Evolutionary conservation across 495 filamentous ascomycete genomes (phyloP).

Genomic region (Alectoria sarmentosa): DNA sequence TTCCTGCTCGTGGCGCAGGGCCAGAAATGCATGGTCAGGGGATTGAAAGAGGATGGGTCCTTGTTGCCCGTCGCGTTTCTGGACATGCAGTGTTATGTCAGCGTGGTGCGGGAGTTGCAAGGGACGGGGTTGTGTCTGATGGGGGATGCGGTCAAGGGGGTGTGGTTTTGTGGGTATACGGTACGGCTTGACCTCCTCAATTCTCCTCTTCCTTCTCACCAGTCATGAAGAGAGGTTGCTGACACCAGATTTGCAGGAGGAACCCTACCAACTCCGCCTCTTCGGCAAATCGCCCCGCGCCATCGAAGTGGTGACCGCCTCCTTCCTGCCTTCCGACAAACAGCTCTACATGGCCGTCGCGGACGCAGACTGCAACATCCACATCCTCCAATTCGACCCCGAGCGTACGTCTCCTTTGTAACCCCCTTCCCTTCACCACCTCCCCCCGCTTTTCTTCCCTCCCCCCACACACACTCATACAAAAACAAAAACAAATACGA

Average conservation of each 20-base stretch:
- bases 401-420: constrained; percentile 52
- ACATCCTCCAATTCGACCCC: constrained; percentile 88
- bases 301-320: constrained; percentile 72
- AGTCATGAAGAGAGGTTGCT: neutral
- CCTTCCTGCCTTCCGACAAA: constrained; percentile 82
- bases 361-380: constrained; percentile 78
- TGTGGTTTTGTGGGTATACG: constrained; percentile 92
- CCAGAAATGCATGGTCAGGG: constrained; percentile 94
- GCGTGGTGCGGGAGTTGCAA: constrained; percentile 67
- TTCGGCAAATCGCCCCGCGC: constrained; percentile 73
- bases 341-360: constrained; percentile 75
- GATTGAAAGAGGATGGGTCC: constrained; percentile 87
- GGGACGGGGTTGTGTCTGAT: constrained; percentile 69
- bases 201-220: neutral
- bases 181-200: constrained; percentile 35
- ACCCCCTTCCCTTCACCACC: neutral
- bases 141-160: constrained; percentile 82
- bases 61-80: constrained; percentile 94
- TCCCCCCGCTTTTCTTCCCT: neutral
- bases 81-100: constrained; percentile 93
- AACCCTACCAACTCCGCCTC: constrained; percentile 91
- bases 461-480: too few species aligned
- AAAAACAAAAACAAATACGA: too few species aligned
- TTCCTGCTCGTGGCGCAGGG: constrained; percentile 89
- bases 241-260: constrained; percentile 43